These are phyloP conservation scores for Fragosphaeria purpurea DNA, from an alignment of 2,329 filamentous ascomycete genomes.

Conservation along the genomic window DNA sequence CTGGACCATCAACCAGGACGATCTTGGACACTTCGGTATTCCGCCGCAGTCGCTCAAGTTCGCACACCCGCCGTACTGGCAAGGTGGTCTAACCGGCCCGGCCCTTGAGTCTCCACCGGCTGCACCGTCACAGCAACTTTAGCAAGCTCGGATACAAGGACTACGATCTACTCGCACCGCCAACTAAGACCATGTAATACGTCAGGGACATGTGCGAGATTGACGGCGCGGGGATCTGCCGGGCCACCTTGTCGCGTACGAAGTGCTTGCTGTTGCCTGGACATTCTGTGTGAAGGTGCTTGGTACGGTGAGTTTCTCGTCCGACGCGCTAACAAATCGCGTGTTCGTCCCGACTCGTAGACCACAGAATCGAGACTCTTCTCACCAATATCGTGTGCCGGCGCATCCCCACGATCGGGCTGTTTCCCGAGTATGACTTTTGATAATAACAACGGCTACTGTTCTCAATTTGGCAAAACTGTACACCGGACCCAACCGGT, in stretches of 20 bases:
- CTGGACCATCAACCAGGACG: conserved; percentile 22
- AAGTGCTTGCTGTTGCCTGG: no score
- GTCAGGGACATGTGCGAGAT: conserved; percentile 35
- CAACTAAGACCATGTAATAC: conserved; percentile 10
- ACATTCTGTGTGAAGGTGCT: conserved; percentile 14
- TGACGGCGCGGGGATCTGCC: conserved; percentile 29
- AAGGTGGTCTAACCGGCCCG: conserved; percentile 49
- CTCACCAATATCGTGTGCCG: conserved; percentile 45
- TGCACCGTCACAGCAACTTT: conserved; percentile 40
- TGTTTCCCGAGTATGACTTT: conserved; percentile 32
- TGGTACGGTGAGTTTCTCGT: no score
- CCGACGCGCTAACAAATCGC: no score
- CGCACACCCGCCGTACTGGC: conserved; percentile 43
- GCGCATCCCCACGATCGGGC: conserved; percentile 42
- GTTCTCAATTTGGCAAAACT: conserved; percentile 21
- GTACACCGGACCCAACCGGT: no score
- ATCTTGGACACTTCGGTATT: conserved; percentile 41
- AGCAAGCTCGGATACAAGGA: conserved; percentile 39
- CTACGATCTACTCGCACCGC: conserved; percentile 30
- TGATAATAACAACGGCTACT: conserved; percentile 31
- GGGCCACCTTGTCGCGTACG: conserved; percentile 26
- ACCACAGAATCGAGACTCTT: conserved; percentile 45
- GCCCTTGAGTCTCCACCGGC: conserved; percentile 47
- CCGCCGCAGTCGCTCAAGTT: conserved; percentile 45
- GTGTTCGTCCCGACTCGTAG: conserved; percentile 10